These are phyloP conservation scores for Aschersonia sp. DNA, from an alignment of 2,329 filamentous ascomycete species.

Conservation along the genomic window DNA sequence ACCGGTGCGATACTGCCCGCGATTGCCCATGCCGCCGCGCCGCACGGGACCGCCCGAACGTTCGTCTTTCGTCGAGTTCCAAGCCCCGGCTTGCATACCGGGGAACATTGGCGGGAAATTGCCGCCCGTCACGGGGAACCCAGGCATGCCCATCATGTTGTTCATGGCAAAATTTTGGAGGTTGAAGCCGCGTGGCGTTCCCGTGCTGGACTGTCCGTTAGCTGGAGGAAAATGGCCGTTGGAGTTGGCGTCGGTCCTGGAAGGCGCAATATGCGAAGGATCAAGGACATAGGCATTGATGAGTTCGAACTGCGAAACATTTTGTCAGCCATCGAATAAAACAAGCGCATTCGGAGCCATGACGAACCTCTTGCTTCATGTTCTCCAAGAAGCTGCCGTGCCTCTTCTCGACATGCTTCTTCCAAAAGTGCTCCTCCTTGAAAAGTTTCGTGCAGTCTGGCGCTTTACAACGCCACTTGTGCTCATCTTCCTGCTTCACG, in stretches of 20 bases:
- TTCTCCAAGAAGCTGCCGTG: constrained; percentile 76
- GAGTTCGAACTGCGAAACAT: constrained; percentile 52
- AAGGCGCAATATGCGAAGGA: constrained; percentile 85
- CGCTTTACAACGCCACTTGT: constrained; percentile 92
- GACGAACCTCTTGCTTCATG: constrained; percentile 62
- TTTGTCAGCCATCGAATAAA: constrained; percentile 3
- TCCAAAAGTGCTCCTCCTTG: constrained; percentile 95
- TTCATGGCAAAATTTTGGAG: constrained; percentile 56
- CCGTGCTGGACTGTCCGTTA: constrained; percentile 60
- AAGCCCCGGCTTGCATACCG: constrained; percentile 30
- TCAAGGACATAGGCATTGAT: constrained; percentile 93
- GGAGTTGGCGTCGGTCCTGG: constrained; percentile 82
- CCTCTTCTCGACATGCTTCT: constrained; percentile 93
- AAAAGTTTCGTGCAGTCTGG: constrained; percentile 94
- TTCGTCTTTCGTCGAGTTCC: constrained; percentile 37
- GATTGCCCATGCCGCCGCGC: constrained; percentile 41
- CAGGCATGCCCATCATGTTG: constrained; percentile 43
- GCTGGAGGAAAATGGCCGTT: constrained; percentile 87
- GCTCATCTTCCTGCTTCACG: constrained; percentile 94
- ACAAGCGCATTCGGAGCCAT: constrained; percentile 88
- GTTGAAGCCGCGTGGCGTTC: constrained; percentile 86
- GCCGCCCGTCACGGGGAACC: constrained; percentile 37
- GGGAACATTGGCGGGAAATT: constrained; percentile 42
- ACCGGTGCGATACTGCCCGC: constrained; percentile 47
- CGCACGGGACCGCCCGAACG: constrained; percentile 55